These are phyloP conservation scores for Pachyrhizus erosus DNA, from an alignment of 306 rosid species.

Conservation along the genomic window DNA sequence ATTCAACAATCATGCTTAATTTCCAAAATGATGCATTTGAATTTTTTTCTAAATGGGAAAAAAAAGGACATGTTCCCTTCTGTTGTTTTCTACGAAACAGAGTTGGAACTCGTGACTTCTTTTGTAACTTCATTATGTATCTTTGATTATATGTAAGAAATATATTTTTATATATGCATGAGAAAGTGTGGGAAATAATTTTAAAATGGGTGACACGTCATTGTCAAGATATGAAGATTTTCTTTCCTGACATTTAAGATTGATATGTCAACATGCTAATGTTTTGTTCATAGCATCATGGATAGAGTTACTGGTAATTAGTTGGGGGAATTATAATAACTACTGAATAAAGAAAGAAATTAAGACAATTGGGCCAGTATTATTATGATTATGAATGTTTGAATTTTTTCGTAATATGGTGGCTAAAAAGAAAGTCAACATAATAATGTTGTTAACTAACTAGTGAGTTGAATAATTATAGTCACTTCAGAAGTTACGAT, in stretches of 20 bases:
- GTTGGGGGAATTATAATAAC: background rate
- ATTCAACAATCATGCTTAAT: background rate
- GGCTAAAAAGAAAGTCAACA: background rate
- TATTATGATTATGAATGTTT: background rate
- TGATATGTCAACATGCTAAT: conserved; percentile 19
- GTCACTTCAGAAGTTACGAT: background rate
- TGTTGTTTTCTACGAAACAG: background rate
- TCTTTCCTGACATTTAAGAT: background rate
- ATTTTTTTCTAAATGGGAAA: background rate
- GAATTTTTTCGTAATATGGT: background rate
- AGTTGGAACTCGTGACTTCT: conserved; percentile 15
- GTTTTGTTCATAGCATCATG: background rate
- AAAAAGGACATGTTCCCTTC: background rate
- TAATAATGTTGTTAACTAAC: background rate
- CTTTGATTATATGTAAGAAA: background rate
- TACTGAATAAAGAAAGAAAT: background rate
- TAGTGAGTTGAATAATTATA: background rate
- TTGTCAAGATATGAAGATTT: conserved; percentile 5
- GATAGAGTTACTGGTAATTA: background rate
- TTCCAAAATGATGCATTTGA: background rate
- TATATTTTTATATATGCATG: background rate
- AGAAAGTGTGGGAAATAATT: background rate
- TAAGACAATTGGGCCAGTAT: background rate
- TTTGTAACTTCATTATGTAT: background rate
- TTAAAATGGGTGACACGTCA: background rate